phyloP scores from a whole-genome alignment of 2,329 filamentous ascomycete genomes.

The Didymosphaeria variabile region DNA sequence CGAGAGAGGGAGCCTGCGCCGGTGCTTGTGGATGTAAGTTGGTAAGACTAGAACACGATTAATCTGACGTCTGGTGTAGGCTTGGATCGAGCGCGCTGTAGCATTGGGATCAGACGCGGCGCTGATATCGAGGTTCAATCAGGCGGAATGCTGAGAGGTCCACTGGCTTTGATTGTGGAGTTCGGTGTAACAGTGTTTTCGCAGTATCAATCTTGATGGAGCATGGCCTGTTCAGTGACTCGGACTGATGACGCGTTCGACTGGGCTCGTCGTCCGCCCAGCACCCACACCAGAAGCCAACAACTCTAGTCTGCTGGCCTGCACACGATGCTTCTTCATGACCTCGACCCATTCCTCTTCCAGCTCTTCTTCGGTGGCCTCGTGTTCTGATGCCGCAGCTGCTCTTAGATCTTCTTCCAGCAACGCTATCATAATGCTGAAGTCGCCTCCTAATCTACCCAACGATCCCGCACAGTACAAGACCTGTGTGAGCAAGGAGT shows the following conservation, averaged over 20 bases:
- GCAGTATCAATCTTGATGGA: neutral
- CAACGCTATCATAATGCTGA: conserved; percentile 83
- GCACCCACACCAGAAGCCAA: conserved; percentile 54
- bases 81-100: conserved; percentile 10
- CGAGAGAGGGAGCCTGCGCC: conserved; percentile 31
- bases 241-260: conserved; percentile 25
- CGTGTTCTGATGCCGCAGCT: conserved; percentile 49
- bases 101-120: conserved; percentile 1
- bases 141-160: neutral
- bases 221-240: conserved; percentile 12
- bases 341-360: conserved; percentile 83
- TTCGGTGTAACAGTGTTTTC: neutral
- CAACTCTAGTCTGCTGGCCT: conserved; percentile 79
- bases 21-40: conserved; percentile 32
- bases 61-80: neutral
- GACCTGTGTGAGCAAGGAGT: conserved; percentile 90
- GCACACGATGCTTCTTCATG: conserved; percentile 84
- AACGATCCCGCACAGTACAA: conserved; percentile 93
- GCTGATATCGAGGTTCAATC: conserved; percentile 6
- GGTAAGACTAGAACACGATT: no score
- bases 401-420: conserved; percentile 56
- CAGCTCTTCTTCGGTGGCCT: conserved; percentile 49
- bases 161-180: neutral
- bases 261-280: conserved; percentile 32
- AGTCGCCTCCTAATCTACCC: conserved; percentile 89